Conservation (phyloP, 306 rosid genomes). For the Notholithocarpus densiflorus region DNA sequence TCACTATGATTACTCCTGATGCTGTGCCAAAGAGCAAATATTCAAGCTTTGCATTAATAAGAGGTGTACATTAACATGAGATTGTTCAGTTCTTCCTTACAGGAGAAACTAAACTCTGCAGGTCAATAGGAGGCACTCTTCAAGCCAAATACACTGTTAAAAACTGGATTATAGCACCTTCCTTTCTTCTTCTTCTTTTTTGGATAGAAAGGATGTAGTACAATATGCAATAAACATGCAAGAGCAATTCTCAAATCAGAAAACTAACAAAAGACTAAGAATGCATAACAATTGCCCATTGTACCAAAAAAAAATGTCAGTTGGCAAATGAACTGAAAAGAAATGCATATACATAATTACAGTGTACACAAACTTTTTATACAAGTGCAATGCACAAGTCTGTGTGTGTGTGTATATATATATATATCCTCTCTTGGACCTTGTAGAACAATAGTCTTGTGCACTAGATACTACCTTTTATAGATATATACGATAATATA, state of each 20-base stretch:
- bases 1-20: background rate
- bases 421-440: too few relatives aligned
- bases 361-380: background rate
- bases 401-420: too few relatives aligned
- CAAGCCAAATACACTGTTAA: background rate
- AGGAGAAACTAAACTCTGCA: slow-evolving; percentile 9
- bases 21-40: background rate
- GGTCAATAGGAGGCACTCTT: slow-evolving; percentile 6
- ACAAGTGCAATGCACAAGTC: background rate
- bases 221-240: background rate
- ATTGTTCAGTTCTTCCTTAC: background rate
- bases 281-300: background rate
- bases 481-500: too few relatives aligned
- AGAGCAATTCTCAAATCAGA: background rate
- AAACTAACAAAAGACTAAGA: background rate
- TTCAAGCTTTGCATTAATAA: background rate
- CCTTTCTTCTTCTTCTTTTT: too few relatives aligned
- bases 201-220: background rate
- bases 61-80: background rate
- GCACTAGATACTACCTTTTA: too few relatives aligned
- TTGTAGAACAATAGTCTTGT: too few relatives aligned
- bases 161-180: background rate
- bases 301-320: background rate
- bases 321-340: background rate
- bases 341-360: background rate